Percentiles rank a stretch among this genome's conserved stretches.
Evolutionary conservation across 192 early-diverging fungal species (phyloP).

Genomic region (Irineochytrium annulatum): DNA sequence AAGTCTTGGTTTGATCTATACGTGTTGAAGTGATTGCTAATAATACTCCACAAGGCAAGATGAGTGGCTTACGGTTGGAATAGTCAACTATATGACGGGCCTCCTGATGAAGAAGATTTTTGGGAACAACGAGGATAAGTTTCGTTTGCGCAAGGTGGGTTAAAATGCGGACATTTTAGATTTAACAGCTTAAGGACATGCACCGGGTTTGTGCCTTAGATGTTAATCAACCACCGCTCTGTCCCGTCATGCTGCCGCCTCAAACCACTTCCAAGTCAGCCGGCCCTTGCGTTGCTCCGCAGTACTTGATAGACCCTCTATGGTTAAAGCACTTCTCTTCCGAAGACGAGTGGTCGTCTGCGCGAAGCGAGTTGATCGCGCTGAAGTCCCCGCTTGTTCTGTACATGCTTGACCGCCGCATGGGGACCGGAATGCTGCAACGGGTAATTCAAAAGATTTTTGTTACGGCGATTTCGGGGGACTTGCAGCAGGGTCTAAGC

Average conservation of each 20-base stretch:
- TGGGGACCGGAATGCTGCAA: constrained; percentile 67
- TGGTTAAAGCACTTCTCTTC: constrained; percentile 39
- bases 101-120: constrained; percentile 76
- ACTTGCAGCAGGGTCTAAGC: constrained; percentile 42
- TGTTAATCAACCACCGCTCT: constrained; percentile 82
- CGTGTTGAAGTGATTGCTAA: neutral
- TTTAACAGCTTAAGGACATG: constrained; percentile 63
- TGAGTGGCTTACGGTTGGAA: constrained; percentile 81
- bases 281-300: constrained; percentile 4
- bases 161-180: neutral
- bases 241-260: constrained; percentile 56
- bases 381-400: constrained; percentile 86
- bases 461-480: constrained; percentile 55
- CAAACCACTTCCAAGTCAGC: constrained; percentile 20
- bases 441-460: constrained; percentile 81
- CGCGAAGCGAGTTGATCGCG: constrained; percentile 64
- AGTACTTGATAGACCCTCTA: constrained; percentile 32
- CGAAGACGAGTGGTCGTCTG: constrained; percentile 38
- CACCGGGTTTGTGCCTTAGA: constrained; percentile 75
- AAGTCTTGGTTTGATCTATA: constrained; percentile 29
- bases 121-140: constrained; percentile 85
- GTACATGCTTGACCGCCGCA: constrained; percentile 88
- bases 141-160: constrained; percentile 68
- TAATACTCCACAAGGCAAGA: constrained; percentile 67
- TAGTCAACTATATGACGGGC: constrained; percentile 70